Evolutionary conservation across 2,329 filamentous ascomycete genomes (phyloP), one percentile per base, ranked within the genome.

Genomic region (Lachnellula suecica): DNA sequence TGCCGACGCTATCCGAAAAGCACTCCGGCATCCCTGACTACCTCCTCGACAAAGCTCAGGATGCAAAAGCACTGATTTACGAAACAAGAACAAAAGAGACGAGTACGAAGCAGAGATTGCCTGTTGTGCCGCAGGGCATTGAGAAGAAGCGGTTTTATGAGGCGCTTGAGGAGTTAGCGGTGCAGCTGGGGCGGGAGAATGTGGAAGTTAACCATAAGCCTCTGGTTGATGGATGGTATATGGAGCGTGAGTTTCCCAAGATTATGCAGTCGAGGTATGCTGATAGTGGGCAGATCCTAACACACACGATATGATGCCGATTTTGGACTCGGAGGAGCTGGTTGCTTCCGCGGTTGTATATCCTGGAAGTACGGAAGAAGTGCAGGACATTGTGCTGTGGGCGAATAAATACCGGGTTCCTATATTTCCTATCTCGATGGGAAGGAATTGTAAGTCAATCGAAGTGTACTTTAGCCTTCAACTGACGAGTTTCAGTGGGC

Each of bases 351-450:
- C 74, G 2, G 67, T 74, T 3, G 71, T 71, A 2, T 76, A 72
- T 48, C 74, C 75, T 11, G 69, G 70, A 15, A 71, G 60, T 10
- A 73, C 71, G 1, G 68, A 70, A 43, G 74, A 79, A 37, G 76
- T 79, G 4, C 76, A 79, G 61, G 61, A 63, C 0, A 66, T 79
- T 24, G 72, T 79, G 19, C 67, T 65, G 37, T 72, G 73, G 63
- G 72, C 72, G 22, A 79, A 79, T 57, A 67, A 74, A 49, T 71
- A 69, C 54, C 58, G 64, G 4, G 71, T 78, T 6, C 76, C 77
- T 2, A 65, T 79, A 23, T 79, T 73, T 59, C 75, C 76, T 6
- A 74, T 78, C 53, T 76, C 72, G 2, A 73, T 77, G 57, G 76
- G 77, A 1, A 66, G 76, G 27, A 79, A 79, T 53, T 67, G 79